Evolutionary conservation across 1,284 basidiomycete genomes (phyloP), one percentile per base, ranked within the genome.

Genomic region (Kwoniella shivajii): DNA sequence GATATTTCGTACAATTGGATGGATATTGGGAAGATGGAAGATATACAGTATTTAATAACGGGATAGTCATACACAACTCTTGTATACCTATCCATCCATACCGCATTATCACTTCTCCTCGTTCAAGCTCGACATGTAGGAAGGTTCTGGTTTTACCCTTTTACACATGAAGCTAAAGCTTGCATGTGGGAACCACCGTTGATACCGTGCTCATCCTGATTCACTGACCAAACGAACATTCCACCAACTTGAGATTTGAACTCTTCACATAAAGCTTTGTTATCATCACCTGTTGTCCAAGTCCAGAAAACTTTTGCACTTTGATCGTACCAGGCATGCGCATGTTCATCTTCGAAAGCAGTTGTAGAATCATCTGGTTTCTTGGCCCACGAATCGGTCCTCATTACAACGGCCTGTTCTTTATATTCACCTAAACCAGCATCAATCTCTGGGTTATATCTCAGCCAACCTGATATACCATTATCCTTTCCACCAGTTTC

Each of bases 171-270:
- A 16, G 39, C 46, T 14, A 55, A n/a, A 26, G 53, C 53, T 36
- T 55, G 4, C 29, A 55, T 30, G 24, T 55, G 53, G 24, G 22
- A n/a, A 22, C 53, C 53, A 43, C 53, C 53, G 2, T 26, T 33
- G 5, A 29, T 11, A 7, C 53, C 53, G 13, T 55, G 20, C 10
- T 33, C 45, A 30, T 55, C 53, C 20, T 66, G 63, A 38, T 70
- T 66, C 20, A 68, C 10, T 11, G 51, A 54, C 68, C 68, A 71
- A 14, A 64, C 50, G 52, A 68, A 56, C 44, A 66, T 54, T 1
- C 68, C 68, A 1, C 65, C 65, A 0, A 63, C 63, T 31, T 67
- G 42, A 6, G 20, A 37, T 41, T 60, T 59, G 41, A 53, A 59
- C 11, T 53, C 50, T 24, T 60, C 31, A 43, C 69, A 71, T n/a